Evolutionary conservation across 306 rosid genomes (phyloP), one percentile per base, ranked within the genome.

Genomic region (Lathyrus sativus): DNA sequence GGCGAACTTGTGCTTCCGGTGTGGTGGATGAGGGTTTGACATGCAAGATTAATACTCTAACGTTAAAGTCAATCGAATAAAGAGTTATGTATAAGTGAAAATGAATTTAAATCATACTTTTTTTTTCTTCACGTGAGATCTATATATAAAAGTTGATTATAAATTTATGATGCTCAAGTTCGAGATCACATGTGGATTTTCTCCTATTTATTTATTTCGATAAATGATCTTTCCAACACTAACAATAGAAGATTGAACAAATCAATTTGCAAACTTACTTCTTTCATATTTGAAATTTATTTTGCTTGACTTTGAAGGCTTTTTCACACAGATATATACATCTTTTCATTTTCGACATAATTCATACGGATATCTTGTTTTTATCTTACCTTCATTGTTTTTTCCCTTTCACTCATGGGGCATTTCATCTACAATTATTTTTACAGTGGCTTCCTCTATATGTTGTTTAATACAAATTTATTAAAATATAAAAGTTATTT

Each of bases 291-390:
- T 13, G 58, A 51, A 51, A 51, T 19, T 1, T 29, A 51, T 51
- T 51, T 51, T 51, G 33, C 19, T 51, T 51, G 58, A 51, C 58
- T 51, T 51, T 6, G 58, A 18, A 51, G 58, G 29, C 13, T 51
- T 48, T 51, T 48, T 48, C 24, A 48, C 55, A 48, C 9, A 22
- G 22, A 46, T 46, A 46, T 6, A 33, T 33, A 6, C 39, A 35
- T 46, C 22, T 46, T 46, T 46, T 46, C 18, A 17, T 46, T 46
- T 46, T 35, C 39, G 22, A 46, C 22, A 46, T 46, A 46, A 46
- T 46, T 46, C 57, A 51, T 31, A 51, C 58, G 58, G 33, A 51
- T 51, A 51, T 51, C 33, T 51, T 51, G 33, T 51, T 51, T 31
- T 51, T 51, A 51, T 51, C 29, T 51, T 11, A 51, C 33, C 31